These are phyloP conservation scores for Neonectria punicea DNA, from an alignment of 2,329 filamentous ascomycete genomes.

Conservation along the genomic window DNA sequence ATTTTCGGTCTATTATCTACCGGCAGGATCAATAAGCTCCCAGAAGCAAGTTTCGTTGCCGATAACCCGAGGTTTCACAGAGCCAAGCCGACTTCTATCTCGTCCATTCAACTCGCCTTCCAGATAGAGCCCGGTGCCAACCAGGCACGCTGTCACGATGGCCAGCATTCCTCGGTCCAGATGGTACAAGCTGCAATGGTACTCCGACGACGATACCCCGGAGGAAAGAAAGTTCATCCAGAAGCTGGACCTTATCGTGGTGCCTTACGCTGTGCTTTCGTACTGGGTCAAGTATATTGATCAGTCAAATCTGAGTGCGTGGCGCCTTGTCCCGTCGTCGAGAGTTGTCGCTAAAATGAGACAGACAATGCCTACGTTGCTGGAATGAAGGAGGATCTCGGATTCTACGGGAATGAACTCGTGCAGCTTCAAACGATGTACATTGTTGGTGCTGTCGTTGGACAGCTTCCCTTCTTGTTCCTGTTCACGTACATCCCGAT, in stretches of 20 bases:
- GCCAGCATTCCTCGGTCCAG: constrained; percentile 17
- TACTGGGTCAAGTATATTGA: constrained; percentile 25
- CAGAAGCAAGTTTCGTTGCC: neutral
- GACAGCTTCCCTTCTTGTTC: constrained; percentile 61
- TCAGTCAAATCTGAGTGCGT: constrained; percentile 19
- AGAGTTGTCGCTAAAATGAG: neutral
- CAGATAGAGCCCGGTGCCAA: no score
- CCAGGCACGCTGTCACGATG: neutral
- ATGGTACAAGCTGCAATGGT: constrained; percentile 24
- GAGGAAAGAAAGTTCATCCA: constrained; percentile 19
- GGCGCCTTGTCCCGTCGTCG: neutral
- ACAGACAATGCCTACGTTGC: constrained; percentile 65
- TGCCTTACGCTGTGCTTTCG: constrained; percentile 18
- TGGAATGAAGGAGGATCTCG: constrained; percentile 62
- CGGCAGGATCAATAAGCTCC: neutral
- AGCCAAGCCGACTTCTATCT: neutral
- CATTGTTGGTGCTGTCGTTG: constrained; percentile 56
- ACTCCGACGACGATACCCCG: constrained; percentile 20
- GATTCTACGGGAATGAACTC: constrained; percentile 62
- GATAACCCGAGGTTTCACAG: neutral
- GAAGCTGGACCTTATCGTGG: constrained; percentile 20
- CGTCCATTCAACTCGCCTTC: neutral
- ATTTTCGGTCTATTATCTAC: neutral
- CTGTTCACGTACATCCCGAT: constrained; percentile 58
- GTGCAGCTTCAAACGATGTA: constrained; percentile 64